Evolutionary conservation across 345 rosid species (phyloP), one percentile per base, ranked within the genome.

Genomic region (Murraya paniculata): DNA sequence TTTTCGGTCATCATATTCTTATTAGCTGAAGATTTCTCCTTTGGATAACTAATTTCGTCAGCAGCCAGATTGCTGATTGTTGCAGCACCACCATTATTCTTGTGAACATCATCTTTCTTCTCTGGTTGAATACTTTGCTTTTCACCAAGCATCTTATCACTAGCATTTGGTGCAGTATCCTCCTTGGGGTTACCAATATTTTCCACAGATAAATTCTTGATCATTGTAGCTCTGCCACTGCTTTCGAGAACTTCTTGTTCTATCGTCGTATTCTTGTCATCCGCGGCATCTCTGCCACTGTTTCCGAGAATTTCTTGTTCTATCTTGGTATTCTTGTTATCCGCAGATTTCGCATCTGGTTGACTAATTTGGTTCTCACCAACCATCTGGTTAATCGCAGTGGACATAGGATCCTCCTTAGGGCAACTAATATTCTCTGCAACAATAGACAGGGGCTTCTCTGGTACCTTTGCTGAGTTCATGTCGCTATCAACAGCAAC

Each of bases 361-460:
- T 60, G 1, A 69, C 64, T 75, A 69, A 30, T 75, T 41, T 13
- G 72, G 48, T 72, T 81, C 71, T 69, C 85, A 33, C 70, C 79
- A 9, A 60, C 68, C 64, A 65, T 72, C 68, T 78, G 25, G 30
- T 56, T 72, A 78, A 73, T 81, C 18, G 73, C 60, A 57, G 72
- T 75, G 55, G 31, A 74, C 18, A 74, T 61, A 62, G 73, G 64
- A 36, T 81, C 85, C 78, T 81, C 84, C 30, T 70, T 61, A 19
- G 73, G 53, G 58, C 64, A 62, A 80, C 83, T 72, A 48, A 79
- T 87, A 66, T 85, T 85, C 67, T 82, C 89, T 8, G 86, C 87
- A 79, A 71, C 83, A 50, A 78, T 75, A 55, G 78, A 68, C 16
- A 72, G 0, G 5, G 89, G 38, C 71, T 75, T 81, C 77, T 84